phyloP scores from a whole-genome alignment of 371 early-diverging fungal species.

The Syncephalastrum contaminatum region DNA sequence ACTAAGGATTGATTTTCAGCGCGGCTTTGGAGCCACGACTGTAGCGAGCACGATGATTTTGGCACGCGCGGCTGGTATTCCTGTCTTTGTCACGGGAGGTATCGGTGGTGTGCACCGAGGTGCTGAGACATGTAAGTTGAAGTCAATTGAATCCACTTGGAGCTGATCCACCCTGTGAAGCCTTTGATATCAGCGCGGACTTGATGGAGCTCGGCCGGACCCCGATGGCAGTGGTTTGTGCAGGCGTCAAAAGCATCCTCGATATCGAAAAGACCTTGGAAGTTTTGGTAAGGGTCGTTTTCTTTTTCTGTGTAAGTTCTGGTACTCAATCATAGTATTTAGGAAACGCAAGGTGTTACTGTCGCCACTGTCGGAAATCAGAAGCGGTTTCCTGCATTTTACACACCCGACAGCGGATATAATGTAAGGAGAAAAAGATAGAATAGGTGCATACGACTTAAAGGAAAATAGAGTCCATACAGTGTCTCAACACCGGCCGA shows the following conservation, averaged over 20 bases:
- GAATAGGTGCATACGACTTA: background rate
- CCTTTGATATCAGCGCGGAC: constrained; percentile 91
- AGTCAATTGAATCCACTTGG: background rate
- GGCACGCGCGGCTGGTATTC: constrained; percentile 83
- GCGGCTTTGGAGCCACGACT: constrained; percentile 82
- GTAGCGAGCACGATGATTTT: constrained; percentile 88
- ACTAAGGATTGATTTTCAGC: constrained; percentile 21
- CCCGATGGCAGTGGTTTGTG: constrained; percentile 91
- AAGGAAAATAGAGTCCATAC: constrained; percentile 57
- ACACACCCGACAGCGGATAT: constrained; percentile 74
- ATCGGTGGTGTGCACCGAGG: constrained; percentile 96
- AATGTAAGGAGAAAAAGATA: constrained; percentile 26
- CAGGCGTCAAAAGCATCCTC: constrained; percentile 92
- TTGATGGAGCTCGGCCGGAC: constrained; percentile 89
- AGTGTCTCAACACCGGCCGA: constrained; percentile 55
- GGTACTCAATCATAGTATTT: background rate
- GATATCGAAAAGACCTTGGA: constrained; percentile 91
- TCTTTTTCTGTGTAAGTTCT: background rate
- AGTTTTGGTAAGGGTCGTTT: constrained; percentile 51
- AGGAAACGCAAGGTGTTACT: constrained; percentile 93
- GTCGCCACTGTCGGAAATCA: constrained; percentile 73
- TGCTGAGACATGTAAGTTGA: constrained; percentile 62
- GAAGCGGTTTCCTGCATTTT: constrained; percentile 88
- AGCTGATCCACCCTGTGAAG: constrained; percentile 16
- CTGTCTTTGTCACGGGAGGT: constrained; percentile 94